Base-by-base conservation (phyloP, 495 filamentous ascomycete species). In the Talaromyces thailandensis region DNA sequence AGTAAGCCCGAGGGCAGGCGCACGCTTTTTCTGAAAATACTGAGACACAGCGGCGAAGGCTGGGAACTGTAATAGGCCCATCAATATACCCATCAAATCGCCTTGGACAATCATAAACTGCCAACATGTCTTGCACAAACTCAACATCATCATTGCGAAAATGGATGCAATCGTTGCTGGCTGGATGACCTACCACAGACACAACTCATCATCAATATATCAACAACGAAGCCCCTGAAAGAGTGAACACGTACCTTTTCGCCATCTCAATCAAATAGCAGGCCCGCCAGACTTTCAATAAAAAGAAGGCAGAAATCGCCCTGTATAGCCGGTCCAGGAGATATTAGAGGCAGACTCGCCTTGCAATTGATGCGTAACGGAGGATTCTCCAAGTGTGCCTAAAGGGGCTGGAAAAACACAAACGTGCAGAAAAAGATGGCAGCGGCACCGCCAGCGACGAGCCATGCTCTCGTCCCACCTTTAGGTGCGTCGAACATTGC, bases 241-340 rank as follows among this genome's bases (percentile, higher is more conserved):
- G 2, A 43, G 35, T 28, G 11, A 35, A 58, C 4, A 67, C 61
- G 16, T 68, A 79, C 77, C 73, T 69, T 70, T 43, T 71, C 67
- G 18, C 82, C 81, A 68, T 69, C 79, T 32, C 77, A 76, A 66
- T 85, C 82, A 63, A 82, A 81, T 14, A 85, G 56, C 1, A 81
- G 80, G 3, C 82, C 82, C 1, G 72, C 70, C 25, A 82, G n/a
- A n/a, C n/a, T n/a, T n/a, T n/a, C 55, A 5, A 70, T 64, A 24
- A 60, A n/a, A 70, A 63, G 64, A 85, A 84, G 76, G 70, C 29
- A 81, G 61, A 64, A 83, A 85, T 2, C 69, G 61, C 8, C 71
- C 52, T 8, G 85, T 61, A 0, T 83, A 84, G 6, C 83, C 82
- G 57, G 87, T 83, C 84, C 83, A 86, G 23, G 82, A 73, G 25